A percentile compares a stretch with the other conserved stretches of the same genome.
Evolutionary conservation across 345 rosid genomes (phyloP).

Genomic region (Mangifera indica): DNA sequence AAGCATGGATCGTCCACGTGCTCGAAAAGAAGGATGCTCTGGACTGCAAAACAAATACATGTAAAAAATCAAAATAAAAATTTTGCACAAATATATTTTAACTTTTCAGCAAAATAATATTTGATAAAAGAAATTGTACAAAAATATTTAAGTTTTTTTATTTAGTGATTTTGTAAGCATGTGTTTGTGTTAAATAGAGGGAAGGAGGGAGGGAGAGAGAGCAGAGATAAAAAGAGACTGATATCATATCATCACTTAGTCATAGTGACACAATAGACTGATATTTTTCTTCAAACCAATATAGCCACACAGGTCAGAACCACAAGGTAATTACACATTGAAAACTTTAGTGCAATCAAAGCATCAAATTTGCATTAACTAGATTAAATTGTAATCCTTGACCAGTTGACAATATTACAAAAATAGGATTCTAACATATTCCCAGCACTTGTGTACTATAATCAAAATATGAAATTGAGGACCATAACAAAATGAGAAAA

Average conservation of each 20-base stretch:
- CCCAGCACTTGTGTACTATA: not conserved
- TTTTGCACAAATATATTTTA: not conserved
- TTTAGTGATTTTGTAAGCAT: not conserved
- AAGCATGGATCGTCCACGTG: slow-evolving; percentile 74
- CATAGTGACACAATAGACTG: not conserved
- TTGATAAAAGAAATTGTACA: not conserved
- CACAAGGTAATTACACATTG: not conserved
- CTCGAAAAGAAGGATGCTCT: slow-evolving; percentile 80
- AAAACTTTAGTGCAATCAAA: not conserved
- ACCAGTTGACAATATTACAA: not conserved
- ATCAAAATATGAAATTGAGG: not conserved
- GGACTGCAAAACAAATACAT: slow-evolving; percentile 58
- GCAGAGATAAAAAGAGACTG: no score
- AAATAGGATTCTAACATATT: not conserved
- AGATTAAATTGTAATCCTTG: not conserved
- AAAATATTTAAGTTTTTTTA: not conserved
- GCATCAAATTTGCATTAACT: not conserved
- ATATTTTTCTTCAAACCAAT: not conserved
- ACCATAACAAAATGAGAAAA: not conserved
- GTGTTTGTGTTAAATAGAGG: not conserved
- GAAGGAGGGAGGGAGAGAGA: not conserved
- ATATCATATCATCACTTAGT: slow-evolving; percentile 9
- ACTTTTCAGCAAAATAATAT: not conserved
- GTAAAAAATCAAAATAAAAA: not conserved
- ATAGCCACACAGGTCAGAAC: not conserved